Evolutionary conservation across 2,329 filamentous ascomycete species (phyloP).

Genomic region (Exophiala oligosperma): DNA sequence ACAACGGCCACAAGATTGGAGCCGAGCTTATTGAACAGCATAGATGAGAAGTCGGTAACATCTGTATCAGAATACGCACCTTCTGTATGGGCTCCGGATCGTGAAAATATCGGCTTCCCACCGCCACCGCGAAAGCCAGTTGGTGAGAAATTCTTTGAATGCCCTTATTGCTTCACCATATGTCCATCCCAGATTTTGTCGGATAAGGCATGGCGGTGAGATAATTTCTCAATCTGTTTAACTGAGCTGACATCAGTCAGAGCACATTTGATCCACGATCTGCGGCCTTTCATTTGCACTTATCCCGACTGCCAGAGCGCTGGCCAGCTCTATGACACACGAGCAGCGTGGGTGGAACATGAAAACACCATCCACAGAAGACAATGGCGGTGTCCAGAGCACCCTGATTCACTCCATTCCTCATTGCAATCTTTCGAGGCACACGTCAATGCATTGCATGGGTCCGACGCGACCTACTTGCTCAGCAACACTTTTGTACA

Average conservation of each 20-base stretch:
- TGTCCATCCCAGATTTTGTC: not conserved
- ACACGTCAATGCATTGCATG: slow-evolving; percentile 1
- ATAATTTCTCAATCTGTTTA: not conserved
- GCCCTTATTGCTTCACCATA: slow-evolving; percentile 10
- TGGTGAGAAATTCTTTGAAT: slow-evolving; percentile 7
- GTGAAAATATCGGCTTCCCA: not conserved
- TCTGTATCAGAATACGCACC: slow-evolving; percentile 6
- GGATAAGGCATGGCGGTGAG: slow-evolving; percentile 7
- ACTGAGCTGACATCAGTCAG: not conserved
- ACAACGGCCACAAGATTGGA: slow-evolving; percentile 1
- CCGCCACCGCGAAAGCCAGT: not conserved
- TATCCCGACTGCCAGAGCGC: slow-evolving; percentile 2
- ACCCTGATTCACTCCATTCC: not conserved
- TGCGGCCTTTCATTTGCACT: slow-evolving; percentile 8
- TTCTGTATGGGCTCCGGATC: not conserved
- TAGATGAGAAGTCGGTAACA: not conserved
- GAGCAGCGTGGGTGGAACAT: slow-evolving; percentile 3
- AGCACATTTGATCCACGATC: slow-evolving; percentile 5
- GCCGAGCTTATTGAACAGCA: not conserved
- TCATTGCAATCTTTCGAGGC: not conserved
- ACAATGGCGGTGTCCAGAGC: slow-evolving; percentile 6
- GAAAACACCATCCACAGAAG: slow-evolving; percentile 3
- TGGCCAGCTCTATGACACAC: slow-evolving; percentile 1
- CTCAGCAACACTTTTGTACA: not conserved
- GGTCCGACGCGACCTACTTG: not conserved